These are phyloP conservation scores for Phialocephala sp. DNA, from an alignment of 2,329 filamentous ascomycete genomes.

Conservation along the genomic window DNA sequence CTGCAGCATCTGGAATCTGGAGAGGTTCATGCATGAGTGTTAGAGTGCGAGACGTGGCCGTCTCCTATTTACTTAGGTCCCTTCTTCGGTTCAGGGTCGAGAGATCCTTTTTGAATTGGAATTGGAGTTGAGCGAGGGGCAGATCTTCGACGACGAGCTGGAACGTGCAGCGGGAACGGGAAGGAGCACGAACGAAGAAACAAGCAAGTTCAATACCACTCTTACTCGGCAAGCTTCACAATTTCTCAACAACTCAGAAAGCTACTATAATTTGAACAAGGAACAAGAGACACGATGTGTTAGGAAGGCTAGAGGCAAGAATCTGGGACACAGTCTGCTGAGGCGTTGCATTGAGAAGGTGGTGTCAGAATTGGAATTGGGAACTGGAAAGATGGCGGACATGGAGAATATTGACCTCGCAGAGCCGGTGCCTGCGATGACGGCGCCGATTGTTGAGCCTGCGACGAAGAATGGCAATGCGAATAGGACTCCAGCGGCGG, in stretches of 20 bases:
- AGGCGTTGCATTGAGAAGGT: background rate
- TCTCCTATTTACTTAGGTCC: background rate
- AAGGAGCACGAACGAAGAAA: background rate
- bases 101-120: background rate
- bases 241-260: background rate
- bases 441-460: conserved; percentile 20
- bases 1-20: background rate
- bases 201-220: background rate
- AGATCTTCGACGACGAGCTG: background rate
- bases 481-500: conserved; percentile 23
- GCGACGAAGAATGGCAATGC: conserved; percentile 14
- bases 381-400: conserved; percentile 12
- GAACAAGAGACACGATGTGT: background rate
- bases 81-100: background rate
- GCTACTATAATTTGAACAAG: background rate
- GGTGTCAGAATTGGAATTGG: conserved; percentile 10
- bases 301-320: background rate
- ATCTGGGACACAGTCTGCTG: background rate
- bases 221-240: background rate
- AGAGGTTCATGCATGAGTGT: background rate
- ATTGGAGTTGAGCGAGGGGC: background rate
- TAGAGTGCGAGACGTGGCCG: background rate
- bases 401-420: conserved; percentile 32
- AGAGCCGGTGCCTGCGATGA: conserved; percentile 11
- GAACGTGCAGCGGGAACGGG: background rate